Percentiles rank a stretch among this genome's conserved stretches.
phyloP scores from a whole-genome alignment of 2,329 filamentous ascomycete genomes.

The Eutypella sp. region DNA sequence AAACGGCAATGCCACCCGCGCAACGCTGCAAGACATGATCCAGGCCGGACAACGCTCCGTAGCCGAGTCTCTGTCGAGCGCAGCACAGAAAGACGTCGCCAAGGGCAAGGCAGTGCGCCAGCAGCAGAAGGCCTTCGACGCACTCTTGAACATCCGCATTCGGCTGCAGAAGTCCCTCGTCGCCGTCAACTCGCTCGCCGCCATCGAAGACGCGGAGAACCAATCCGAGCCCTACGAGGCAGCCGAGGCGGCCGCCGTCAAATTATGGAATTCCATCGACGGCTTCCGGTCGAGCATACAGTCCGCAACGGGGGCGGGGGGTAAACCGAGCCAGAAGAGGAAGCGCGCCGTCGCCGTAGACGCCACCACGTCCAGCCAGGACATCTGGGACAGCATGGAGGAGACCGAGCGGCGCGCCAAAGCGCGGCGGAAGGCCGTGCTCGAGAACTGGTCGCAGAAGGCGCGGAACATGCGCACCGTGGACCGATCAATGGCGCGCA shows the following conservation, averaged over 20 bases:
- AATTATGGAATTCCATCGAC: conserved; percentile 78
- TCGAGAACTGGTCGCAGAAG: conserved; percentile 90
- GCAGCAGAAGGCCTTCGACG: conserved; percentile 82
- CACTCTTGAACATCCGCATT: conserved; percentile 84
- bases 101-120: conserved; percentile 84
- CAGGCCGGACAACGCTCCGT: conserved; percentile 62
- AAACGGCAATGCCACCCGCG: conserved; percentile 35
- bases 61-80: conserved; percentile 55
- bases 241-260: conserved; percentile 79
- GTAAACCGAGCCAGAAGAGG: conserved; percentile 53
- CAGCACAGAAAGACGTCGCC: conserved; percentile 69
- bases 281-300: conserved; percentile 59
- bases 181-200: conserved; percentile 68
- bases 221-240: conserved; percentile 58
- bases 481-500: conserved; percentile 45
- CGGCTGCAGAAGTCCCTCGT: conserved; percentile 88
- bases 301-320: conserved; percentile 39
- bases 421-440: conserved; percentile 60
- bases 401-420: conserved; percentile 56
- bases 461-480: conserved; percentile 58
- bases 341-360: conserved; percentile 49
- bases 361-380: conserved; percentile 51
- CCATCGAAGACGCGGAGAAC: conserved; percentile 38
- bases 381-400: conserved; percentile 70
- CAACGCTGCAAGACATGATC: conserved; percentile 63